Evolutionary conservation across 305 asterid genomes (phyloP).

Genomic region (Rubia balearica): DNA sequence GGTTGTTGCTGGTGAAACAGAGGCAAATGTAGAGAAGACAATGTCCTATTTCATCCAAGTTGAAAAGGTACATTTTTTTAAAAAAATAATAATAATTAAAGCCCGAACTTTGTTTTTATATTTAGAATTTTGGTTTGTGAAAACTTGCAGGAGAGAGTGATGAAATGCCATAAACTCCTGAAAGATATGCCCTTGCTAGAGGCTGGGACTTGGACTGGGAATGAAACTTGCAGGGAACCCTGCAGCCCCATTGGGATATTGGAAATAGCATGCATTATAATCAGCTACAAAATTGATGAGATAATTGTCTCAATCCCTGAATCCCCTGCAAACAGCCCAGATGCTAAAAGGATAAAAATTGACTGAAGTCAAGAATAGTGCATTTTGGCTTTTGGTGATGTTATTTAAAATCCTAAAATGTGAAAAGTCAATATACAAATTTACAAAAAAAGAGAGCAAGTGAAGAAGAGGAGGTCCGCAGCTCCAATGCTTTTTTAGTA

Average conservation of each 20-base stretch:
- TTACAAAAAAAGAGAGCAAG: conserved; percentile 12
- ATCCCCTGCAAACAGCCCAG: conserved; percentile 29
- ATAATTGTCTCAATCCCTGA: conserved; percentile 40
- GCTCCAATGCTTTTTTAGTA: too few relatives aligned
- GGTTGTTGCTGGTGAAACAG: conserved; percentile 41
- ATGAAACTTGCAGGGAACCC: conserved; percentile 8
- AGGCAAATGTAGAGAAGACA: conserved; percentile 38
- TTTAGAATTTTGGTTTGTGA: background rate
- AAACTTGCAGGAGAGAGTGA: conserved; percentile 48
- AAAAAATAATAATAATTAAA: background rate
- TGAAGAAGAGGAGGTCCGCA: conserved; percentile 1
- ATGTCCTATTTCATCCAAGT: conserved; percentile 36
- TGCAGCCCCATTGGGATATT: conserved; percentile 53
- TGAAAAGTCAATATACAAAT: conserved; percentile 1
- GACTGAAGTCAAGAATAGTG: conserved; percentile 30
- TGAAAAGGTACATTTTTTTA: conserved; percentile 47
- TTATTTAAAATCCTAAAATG: conserved; percentile 4
- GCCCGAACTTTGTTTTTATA: background rate
- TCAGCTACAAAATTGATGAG: conserved; percentile 46
- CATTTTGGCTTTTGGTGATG: conserved; percentile 29
- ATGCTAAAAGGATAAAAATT: conserved; percentile 46
- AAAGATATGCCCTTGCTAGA: conserved; percentile 37
- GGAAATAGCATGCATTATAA: conserved; percentile 39
- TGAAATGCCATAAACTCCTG: conserved; percentile 49
- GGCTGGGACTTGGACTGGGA: conserved; percentile 12